phyloP scores from a whole-genome alignment of 2,329 filamentous ascomycete species.

The Xylogone sp. region DNA sequence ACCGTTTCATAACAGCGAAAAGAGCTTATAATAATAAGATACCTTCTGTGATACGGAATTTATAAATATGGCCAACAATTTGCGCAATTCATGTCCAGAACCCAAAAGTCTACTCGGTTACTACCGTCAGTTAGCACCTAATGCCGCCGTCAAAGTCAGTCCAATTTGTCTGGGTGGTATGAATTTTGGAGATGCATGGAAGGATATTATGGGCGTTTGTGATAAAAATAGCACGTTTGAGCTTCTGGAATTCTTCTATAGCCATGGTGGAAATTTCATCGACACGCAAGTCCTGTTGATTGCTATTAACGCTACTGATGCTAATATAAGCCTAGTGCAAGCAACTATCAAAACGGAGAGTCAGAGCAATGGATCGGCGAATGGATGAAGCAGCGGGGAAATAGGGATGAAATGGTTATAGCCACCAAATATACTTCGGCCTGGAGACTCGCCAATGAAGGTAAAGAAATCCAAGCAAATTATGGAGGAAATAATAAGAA shows the following conservation, averaged over 20 bases:
- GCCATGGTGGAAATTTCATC: constrained; percentile 62
- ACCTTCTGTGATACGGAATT: no score
- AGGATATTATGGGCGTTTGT: constrained; percentile 1
- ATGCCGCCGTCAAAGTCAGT: constrained; percentile 59
- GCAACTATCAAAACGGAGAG: constrained; percentile 53
- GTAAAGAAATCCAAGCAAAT: constrained; percentile 33
- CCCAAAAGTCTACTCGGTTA: constrained; percentile 57
- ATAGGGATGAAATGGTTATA: constrained; percentile 56
- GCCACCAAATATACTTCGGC: constrained; percentile 49
- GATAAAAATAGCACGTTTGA: constrained; percentile 50
- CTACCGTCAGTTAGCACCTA: constrained; percentile 62
- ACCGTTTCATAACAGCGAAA: no score
- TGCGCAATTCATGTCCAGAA: not conserved
- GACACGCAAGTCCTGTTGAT: constrained; percentile 40
- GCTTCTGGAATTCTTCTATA: constrained; percentile 50
- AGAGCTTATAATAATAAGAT: no score
- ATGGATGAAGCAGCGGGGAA: constrained; percentile 60
- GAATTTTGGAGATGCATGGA: constrained; percentile 51
- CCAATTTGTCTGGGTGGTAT: constrained; percentile 61
- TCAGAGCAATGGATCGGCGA: constrained; percentile 63
- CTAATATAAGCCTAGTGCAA: constrained; percentile 27
- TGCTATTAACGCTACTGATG: constrained; percentile 24
- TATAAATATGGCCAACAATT: not conserved
- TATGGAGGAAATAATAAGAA: constrained; percentile 38
- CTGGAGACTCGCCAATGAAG: constrained; percentile 23